A percentile compares a stretch with the other conserved stretches of the same genome.
Evolutionary conservation across 2,329 filamentous ascomycete species (phyloP).

Genomic region (Lecanosticta acicola): DNA sequence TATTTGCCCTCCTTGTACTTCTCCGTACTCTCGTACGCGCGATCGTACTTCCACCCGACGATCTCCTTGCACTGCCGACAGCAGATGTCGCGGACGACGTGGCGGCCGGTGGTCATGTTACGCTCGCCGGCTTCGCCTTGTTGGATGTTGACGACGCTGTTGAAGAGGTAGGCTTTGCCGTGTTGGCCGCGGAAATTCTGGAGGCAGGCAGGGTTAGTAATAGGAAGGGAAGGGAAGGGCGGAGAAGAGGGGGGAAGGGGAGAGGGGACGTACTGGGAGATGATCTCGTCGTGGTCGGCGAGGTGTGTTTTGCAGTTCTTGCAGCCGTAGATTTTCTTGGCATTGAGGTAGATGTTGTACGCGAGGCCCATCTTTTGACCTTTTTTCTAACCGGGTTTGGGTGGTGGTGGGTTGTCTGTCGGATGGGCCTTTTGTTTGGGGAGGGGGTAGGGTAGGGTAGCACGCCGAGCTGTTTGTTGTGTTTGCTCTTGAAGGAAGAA

Average conservation of each 20-base stretch:
- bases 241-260: background rate
- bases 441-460: background rate
- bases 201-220: conserved; percentile 1
- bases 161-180: conserved; percentile 96
- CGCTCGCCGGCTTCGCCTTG: conserved; percentile 81
- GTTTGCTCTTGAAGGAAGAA: too few relatives aligned
- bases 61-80: conserved; percentile 88
- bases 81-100: conserved; percentile 87
- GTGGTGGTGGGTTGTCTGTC: too few relatives aligned
- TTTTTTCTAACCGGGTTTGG: too few relatives aligned
- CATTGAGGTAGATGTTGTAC: conserved; percentile 55
- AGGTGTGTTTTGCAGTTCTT: conserved; percentile 94
- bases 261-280: conserved; percentile 53
- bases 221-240: conserved; percentile 1
- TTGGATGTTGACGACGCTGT: conserved; percentile 85
- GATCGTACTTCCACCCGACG: conserved; percentile 99
- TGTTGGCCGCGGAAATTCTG: conserved; percentile 98
- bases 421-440: conserved; percentile 13
- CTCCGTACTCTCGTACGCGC: conserved; percentile 83
- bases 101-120: conserved; percentile 94
- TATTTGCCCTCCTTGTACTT: conserved; percentile 99
- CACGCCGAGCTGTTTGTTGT: too few relatives aligned
- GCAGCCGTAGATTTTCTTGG: conserved; percentile 76
- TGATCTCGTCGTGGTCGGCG: conserved; percentile 91
- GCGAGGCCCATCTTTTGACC: conserved; percentile 33